Conservation (phyloP, 306 rosid species). For the Citrullus colocynthis region DNA sequence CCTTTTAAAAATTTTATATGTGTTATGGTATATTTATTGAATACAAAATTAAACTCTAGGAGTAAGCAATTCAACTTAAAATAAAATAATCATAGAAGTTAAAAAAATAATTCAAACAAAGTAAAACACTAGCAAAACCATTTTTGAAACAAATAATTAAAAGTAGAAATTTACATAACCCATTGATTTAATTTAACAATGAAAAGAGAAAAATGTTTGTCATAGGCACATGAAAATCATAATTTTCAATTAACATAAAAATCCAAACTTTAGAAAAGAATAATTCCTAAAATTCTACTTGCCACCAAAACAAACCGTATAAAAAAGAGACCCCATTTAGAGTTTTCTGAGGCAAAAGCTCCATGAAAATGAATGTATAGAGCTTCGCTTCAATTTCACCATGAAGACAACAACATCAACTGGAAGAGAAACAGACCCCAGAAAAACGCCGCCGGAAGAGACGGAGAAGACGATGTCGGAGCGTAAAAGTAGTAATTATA, state of each 20-base stretch:
- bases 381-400: background rate
- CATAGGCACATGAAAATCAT: background rate
- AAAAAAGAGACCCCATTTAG: background rate
- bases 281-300: background rate
- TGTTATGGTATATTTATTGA: no score
- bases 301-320: background rate
- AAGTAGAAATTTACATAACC: background rate
- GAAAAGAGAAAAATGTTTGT: background rate
- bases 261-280: background rate
- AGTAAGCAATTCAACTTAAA: no score
- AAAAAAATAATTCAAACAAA: no score
- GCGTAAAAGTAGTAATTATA: slow-evolving; percentile 52
- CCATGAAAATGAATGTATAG: background rate
- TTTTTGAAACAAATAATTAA: no score
- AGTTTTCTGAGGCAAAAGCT: background rate
- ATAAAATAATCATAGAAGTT: no score
- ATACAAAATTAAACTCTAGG: no score
- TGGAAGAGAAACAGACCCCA: slow-evolving; percentile 17
- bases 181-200: background rate
- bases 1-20: no score
- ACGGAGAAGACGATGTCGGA: slow-evolving; percentile 30
- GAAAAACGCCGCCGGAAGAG: background rate
- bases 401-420: slow-evolving; percentile 8
- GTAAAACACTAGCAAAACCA: no score
- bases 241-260: background rate